Evolutionary conservation across 1,284 basidiomycete genomes (phyloP).

Genomic region (Gomphus bonarii): DNA sequence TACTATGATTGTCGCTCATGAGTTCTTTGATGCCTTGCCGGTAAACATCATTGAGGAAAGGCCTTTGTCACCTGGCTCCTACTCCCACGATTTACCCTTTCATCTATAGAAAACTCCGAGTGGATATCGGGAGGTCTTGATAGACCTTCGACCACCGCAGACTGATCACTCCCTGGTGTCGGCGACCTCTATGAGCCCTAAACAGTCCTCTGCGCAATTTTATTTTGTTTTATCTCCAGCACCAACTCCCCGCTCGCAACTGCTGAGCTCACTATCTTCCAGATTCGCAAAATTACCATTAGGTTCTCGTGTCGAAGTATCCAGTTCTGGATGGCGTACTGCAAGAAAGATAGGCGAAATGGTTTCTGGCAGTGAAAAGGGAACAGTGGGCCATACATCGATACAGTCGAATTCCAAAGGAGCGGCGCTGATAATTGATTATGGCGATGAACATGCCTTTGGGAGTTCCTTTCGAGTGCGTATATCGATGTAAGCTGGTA

Average conservation of each 20-base stretch:
- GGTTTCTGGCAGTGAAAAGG: slow-evolving; percentile 26
- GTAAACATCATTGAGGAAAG: slow-evolving; percentile 82
- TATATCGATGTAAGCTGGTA: slow-evolving; percentile 5
- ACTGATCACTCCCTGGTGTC: not conserved
- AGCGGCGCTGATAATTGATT: slow-evolving; percentile 85
- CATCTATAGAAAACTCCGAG: slow-evolving; percentile 53
- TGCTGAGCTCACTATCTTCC: slow-evolving; percentile 60
- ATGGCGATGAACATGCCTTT: slow-evolving; percentile 69
- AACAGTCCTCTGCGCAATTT: slow-evolving; percentile 27
- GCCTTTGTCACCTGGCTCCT: slow-evolving; percentile 10
- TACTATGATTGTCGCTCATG: slow-evolving; percentile 89
- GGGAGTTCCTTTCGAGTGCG: slow-evolving; percentile 75
- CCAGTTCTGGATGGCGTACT: slow-evolving; percentile 57
- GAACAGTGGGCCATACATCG: slow-evolving; percentile 9
- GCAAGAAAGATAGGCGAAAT: slow-evolving; percentile 60
- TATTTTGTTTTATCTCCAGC: slow-evolving; percentile 58
- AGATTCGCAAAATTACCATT: slow-evolving; percentile 58
- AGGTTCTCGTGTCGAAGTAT: slow-evolving; percentile 73
- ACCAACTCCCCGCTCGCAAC: slow-evolving; percentile 52
- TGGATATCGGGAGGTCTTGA: slow-evolving; percentile 84
- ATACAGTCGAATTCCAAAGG: not conserved
- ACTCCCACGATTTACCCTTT: not conserved
- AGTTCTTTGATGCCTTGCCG: slow-evolving; percentile 96
- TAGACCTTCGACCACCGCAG: slow-evolving; percentile 32
- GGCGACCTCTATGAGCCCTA: not conserved